Evolutionary conservation across 1,284 basidiomycete species (phyloP), one percentile per base, ranked within the genome.

Genomic region (Cutaneotrichosporon mucoides): DNA sequence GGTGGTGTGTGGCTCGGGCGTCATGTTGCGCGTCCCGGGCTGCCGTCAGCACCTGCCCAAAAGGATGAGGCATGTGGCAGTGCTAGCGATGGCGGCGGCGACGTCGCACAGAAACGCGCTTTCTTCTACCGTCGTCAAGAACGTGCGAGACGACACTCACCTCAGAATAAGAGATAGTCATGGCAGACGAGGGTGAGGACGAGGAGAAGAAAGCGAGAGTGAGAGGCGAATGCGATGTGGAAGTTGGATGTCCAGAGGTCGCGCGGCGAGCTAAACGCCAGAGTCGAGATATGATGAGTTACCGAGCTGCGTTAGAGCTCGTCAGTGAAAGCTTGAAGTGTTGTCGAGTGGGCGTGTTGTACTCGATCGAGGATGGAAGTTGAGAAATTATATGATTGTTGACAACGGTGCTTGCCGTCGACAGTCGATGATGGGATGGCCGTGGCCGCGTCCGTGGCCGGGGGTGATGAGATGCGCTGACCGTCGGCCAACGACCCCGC

Each of bases 151-250:
- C 24, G 24, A 24, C 5, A 42, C 49, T 51, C 38, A 51, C 49
- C 49, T 56, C 49, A 7, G 54, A 37, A 48, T 51, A 56, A 13
- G 50, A 43, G 35, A 41, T 12, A 5, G 54, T 34, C 53, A 54
- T 54, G 10, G 53, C 36, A 5, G 43, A 40, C 6, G 33, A n/a
- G 33, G 40, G 2, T 4, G 38, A 40, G 38, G 24, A 55, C 38
- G 37, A 13, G 9, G 49, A 35, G 35, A 34, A 13, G 13, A 48
- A 35, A n/a, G 49, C 24, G 24, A 24, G 24, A 24, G 24, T 10
- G 7, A 40, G n/a, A 33, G 3, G 36, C 16, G 5, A 24, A 6
- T 36, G 41, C n/a, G 42, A 44, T n/a, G 41, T 9, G 33, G 24
- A 16, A 24, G 24, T 24, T 3, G 12, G 43, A n/a, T 5, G 44